These are phyloP conservation scores for Lipomyces chichibuensis DNA, from an alignment of 805 yeast genomes.

Conservation along the genomic window DNA sequence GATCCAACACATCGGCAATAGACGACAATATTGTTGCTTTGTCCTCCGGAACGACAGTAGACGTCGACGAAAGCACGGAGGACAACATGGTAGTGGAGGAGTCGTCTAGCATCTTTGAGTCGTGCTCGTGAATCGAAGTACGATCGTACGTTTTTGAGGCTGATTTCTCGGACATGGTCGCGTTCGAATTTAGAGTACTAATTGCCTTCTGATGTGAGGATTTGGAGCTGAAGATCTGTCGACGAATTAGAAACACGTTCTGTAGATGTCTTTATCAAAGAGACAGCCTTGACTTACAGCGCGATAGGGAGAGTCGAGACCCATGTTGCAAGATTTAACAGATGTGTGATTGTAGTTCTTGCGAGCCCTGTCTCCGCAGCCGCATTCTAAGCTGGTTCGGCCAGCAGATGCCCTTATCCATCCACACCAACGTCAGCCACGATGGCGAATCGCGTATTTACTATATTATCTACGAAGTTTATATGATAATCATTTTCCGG, in stretches of 20 bases:
- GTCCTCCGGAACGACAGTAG: not conserved
- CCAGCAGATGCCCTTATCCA: no score
- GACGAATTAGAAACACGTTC: not conserved
- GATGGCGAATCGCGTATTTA: no score
- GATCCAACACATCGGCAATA: constrained; percentile 8
- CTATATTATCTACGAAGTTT: no score
- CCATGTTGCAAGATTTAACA: not conserved
- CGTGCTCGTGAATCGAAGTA: not conserved
- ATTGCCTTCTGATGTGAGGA: not conserved
- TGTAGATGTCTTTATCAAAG: not conserved
- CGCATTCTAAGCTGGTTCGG: no score
- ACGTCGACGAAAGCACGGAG: not conserved
- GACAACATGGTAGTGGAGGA: constrained; percentile 1
- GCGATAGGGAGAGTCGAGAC: not conserved
- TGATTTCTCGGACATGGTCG: not conserved
- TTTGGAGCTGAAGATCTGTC: not conserved
- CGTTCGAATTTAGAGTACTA: not conserved
- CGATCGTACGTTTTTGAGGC: not conserved
- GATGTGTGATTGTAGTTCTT: no score
- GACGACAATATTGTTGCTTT: constrained; percentile 3
- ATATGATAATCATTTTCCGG: no score
- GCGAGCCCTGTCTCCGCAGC: no score
- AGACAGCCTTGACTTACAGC: not conserved
- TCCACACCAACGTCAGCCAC: no score
- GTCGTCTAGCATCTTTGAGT: not conserved